Evolutionary conservation across 805 yeast genomes (phyloP), one percentile per base, ranked within the genome.

Genomic region (Barnettozyma californica): DNA sequence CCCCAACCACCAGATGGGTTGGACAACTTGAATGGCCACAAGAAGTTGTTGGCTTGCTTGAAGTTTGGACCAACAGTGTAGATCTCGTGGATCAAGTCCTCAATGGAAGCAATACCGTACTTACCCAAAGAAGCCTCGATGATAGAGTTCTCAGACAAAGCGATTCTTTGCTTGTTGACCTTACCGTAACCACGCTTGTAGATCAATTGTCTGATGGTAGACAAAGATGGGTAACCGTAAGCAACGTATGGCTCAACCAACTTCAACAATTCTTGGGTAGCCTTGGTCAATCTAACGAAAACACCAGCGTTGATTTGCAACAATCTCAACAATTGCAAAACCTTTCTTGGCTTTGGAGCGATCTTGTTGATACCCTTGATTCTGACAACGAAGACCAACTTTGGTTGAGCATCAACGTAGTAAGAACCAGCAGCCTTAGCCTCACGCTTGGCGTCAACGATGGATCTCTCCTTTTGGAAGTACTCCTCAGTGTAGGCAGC

Each of bases 341-440:
- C 96, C 87, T 91, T 91, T 87, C 97, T 90, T 83, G 97, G 96
- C 86, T 91, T 91, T 70, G 97, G 97, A 70, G 97, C 87, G 67
- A 91, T 89, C 86, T 90, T 91, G 91, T 80, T 87, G 75, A 91
- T 88, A 91, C 97, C 97, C 92, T 91, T 91, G 84, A 91, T 91
- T 86, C 98, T 89, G 75, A 91, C 83, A 69, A 91, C 95, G 74
- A 91, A 89, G 62, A 88, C 95, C 69, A 91, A 85, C 77, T 88
- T 90, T 69, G 84, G 82, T 83, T 91, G 92, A 74, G 95, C 97
- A 69, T 83, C 89, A 67, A 89, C 95, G 81, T 83, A 91, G 89
- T 84, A 87, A 68, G 94, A 83, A 74, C 95, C 95, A 69, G 83
- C 76, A 73, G 92, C 91, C 81, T 86, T 87, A 64, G 97, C 97